Evolutionary conservation across 306 rosid species (phyloP).

Genomic region (Cicer chorassanicum): DNA sequence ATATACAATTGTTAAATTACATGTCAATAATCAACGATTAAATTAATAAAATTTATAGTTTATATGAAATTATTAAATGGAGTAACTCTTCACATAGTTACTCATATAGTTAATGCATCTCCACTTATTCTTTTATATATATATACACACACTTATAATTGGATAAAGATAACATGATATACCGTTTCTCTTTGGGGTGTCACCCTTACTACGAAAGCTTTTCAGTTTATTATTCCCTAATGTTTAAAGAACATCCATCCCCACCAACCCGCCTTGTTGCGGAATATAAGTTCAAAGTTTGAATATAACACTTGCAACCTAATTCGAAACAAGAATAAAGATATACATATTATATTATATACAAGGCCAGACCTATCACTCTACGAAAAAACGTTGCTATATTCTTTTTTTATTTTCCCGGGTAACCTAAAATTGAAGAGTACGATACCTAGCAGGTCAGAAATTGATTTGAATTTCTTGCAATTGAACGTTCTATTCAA

Average conservation of each 20-base stretch:
- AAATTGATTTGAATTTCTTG: not conserved
- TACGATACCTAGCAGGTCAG: not conserved
- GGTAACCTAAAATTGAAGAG: not conserved
- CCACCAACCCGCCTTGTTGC: constrained; percentile 49
- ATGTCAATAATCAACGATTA: no score
- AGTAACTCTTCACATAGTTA: no score
- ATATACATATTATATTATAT: not conserved
- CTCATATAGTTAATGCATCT: no score
- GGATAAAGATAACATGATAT: constrained; percentile 48
- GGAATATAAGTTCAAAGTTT: constrained; percentile 55
- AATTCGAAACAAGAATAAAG: constrained; percentile 28
- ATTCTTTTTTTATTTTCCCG: not conserved
- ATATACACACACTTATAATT: no score
- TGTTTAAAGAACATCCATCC: constrained; percentile 1
- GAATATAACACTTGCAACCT: constrained; percentile 34
- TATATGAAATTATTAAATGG: no score
- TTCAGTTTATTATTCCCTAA: constrained; percentile 54
- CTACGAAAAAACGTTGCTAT: not conserved
- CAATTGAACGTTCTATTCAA: not conserved
- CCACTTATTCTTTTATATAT: no score
- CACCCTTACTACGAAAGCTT: constrained; percentile 53
- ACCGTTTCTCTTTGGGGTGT: constrained; percentile 47
- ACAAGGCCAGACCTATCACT: not conserved
- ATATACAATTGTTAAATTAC: no score
- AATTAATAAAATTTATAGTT: no score